A percentile compares a stretch with the other conserved stretches of the same genome.
phyloP scores from a whole-genome alignment of 2,329 filamentous ascomycete genomes.

The Penicillium sp. region DNA sequence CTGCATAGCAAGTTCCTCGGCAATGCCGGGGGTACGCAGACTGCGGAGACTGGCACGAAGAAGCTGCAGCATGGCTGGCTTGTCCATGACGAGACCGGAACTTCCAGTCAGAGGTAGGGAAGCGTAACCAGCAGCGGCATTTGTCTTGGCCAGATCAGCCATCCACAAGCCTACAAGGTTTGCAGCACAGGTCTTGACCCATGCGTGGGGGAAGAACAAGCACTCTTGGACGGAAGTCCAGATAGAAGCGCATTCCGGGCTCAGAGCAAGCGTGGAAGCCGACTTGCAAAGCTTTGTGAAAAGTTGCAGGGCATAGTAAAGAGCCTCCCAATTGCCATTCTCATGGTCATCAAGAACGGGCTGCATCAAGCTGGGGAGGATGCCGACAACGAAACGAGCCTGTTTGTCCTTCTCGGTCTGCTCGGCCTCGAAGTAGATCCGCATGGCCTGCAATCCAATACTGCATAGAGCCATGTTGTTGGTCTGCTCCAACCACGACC shows the following conservation, averaged over 20 bases:
- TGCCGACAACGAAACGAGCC: constrained; percentile 55
- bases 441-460: constrained; percentile 75
- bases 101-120: constrained; percentile 65
- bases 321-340: constrained; percentile 63
- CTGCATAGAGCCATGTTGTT: constrained; percentile 68
- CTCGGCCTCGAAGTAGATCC: constrained; percentile 73
- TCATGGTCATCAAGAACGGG: constrained; percentile 49
- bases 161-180: constrained; percentile 75
- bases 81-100: constrained; percentile 65
- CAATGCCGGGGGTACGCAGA: constrained; percentile 62
- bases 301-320: constrained; percentile 70
- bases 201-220: constrained; percentile 67
- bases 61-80: constrained; percentile 60
- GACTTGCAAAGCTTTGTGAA: constrained; percentile 65
- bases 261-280: constrained; percentile 63
- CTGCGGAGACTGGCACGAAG: constrained; percentile 56
- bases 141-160: constrained; percentile 69
- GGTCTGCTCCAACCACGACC: constrained; percentile 71
- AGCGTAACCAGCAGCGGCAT: constrained; percentile 52
- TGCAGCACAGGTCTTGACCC: constrained; percentile 74
- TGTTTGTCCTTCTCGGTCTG: constrained; percentile 66
- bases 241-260: constrained; percentile 57
- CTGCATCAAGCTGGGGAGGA: constrained; percentile 56
- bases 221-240: constrained; percentile 69
- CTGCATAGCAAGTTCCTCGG: constrained; percentile 73